Evolutionary conservation across 2,329 filamentous ascomycete species (phyloP).

Genomic region (Ceratocystis albifundus): DNA sequence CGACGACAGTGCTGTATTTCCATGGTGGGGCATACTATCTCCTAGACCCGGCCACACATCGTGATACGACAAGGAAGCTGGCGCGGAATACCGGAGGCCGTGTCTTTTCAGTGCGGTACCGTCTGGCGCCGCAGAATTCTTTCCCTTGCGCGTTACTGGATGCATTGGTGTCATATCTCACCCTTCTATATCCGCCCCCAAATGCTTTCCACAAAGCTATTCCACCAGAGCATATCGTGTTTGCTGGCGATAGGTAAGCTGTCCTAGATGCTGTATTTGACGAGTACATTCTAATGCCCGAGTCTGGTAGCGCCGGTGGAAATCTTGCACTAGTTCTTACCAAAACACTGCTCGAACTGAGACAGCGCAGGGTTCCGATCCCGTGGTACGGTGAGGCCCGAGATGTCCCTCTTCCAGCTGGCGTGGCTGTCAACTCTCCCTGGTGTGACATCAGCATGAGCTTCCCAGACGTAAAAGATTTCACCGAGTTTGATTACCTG

Average conservation of each 20-base stretch:
- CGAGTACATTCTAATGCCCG: not conserved
- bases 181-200: slow-evolving; percentile 58
- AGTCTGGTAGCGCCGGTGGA: slow-evolving; percentile 51
- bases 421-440: slow-evolving; percentile 49
- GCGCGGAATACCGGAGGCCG: slow-evolving; percentile 56
- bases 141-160: slow-evolving; percentile 68
- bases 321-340: slow-evolving; percentile 56
- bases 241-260: slow-evolving; percentile 55
- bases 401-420: slow-evolving; percentile 54
- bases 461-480: slow-evolving; percentile 28
- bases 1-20: slow-evolving; percentile 58
- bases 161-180: slow-evolving; percentile 59
- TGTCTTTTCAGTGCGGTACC: slow-evolving; percentile 61
- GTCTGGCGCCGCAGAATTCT: slow-evolving; percentile 60
- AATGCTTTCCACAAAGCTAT: slow-evolving; percentile 57
- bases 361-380: slow-evolving; percentile 37
- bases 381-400: slow-evolving; percentile 49
- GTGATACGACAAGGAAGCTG: slow-evolving; percentile 46
- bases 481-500: slow-evolving; percentile 33
- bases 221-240: slow-evolving; percentile 52
- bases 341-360: slow-evolving; percentile 56
- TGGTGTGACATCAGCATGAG: slow-evolving; percentile 62
- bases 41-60: slow-evolving; percentile 57
- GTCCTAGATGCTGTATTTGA: not conserved
- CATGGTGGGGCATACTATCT: slow-evolving; percentile 67